phyloP scores from a whole-genome alignment of 129 eudicot species.

The Glebionis coronaria region DNA sequence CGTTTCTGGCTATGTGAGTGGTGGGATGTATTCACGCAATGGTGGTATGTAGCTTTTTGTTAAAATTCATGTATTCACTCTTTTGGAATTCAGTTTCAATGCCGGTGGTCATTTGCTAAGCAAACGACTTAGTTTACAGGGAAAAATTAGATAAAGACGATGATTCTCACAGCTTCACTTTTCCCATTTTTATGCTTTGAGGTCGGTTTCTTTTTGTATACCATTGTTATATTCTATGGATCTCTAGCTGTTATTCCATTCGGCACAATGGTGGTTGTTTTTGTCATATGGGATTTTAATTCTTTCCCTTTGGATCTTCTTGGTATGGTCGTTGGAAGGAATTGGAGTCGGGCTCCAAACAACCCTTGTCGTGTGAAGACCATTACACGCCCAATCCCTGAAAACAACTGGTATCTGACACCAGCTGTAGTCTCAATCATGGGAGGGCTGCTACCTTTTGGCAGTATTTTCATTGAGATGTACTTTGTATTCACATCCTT shows the following conservation, averaged over 20 bases:
- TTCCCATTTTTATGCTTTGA: slow-evolving; percentile 70
- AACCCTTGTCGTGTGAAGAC: slow-evolving; percentile 93
- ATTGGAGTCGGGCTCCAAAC: slow-evolving; percentile 88
- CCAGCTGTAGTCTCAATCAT: slow-evolving; percentile 70
- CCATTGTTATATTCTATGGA: slow-evolving; percentile 62
- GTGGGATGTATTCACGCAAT: slow-evolving; percentile 78
- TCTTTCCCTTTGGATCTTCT: slow-evolving; percentile 86
- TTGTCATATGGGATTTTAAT: slow-evolving; percentile 63
- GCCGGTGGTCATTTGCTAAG: too few relatives aligned
- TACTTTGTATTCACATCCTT: too few relatives aligned
- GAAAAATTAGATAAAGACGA: slow-evolving; percentile 63
- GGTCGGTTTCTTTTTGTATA: slow-evolving; percentile 55
- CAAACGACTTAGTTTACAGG: slow-evolving; percentile 25
- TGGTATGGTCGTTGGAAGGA: slow-evolving; percentile 85
- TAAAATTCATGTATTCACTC: neutral
- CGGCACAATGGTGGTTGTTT: slow-evolving; percentile 64
- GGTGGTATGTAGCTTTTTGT: slow-evolving; percentile 51
- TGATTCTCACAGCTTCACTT: slow-evolving; percentile 67
- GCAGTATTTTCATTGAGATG: too few relatives aligned
- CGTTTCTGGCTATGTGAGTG: slow-evolving; percentile 75
- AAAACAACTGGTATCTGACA: slow-evolving; percentile 87
- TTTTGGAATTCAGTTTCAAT: neutral
- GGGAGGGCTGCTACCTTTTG: slow-evolving; percentile 78
- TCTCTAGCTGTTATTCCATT: slow-evolving; percentile 71
- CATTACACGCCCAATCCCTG: slow-evolving; percentile 87